Base-by-base conservation (phyloP, 176 grass and related monocot genomes). In the Juncus inflexus region DNA sequence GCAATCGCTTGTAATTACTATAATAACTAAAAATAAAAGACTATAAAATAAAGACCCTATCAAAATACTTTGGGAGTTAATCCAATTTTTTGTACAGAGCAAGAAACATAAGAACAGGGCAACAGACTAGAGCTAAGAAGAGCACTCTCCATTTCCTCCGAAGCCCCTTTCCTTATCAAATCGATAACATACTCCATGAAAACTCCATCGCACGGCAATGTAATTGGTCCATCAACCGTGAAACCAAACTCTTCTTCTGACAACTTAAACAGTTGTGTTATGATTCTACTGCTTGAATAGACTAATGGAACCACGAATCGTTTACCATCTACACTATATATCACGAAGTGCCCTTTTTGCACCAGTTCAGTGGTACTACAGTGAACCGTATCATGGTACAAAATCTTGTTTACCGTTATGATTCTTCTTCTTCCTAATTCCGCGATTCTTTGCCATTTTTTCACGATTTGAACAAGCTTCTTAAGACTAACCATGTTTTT, bases 191-290 rank as follows among this genome's bases (percentile, higher is more conserved):
- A 43, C 61, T 77, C 61, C 77, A 80, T 72, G 53, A 41, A 58
- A 2, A 49, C 47, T 3, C 60, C 72, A 45, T 79, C 71, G 40
- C 72, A 85, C 3, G 66, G 77, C 40, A 85, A 15, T 13, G 14
- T 67, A 37, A 80, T 80, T 3, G 73, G 73, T 16, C 83, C 66
- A 56, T 85, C 66, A 4, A 52, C 14, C 2, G 73, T 37, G 36
- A 85, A 58, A 15, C 83, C 77, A 14, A 75, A 80, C 65, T 72
- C 82, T 57, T 79, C 71, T 51, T 80, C 64, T 9, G 82, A 79
- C 50, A 80, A 66, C 61, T 40, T 80, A 3, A 85, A 65, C 72
- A 85, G 58, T 63, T 85, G 72, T 15, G 50, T 0, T 5, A 85
- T 76, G 12, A 77, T 42, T 11, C n/a, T 54, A 42, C 36, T 81